Base-by-base conservation (phyloP, 106 monocot species). In the Dendrobium huoshanense region DNA sequence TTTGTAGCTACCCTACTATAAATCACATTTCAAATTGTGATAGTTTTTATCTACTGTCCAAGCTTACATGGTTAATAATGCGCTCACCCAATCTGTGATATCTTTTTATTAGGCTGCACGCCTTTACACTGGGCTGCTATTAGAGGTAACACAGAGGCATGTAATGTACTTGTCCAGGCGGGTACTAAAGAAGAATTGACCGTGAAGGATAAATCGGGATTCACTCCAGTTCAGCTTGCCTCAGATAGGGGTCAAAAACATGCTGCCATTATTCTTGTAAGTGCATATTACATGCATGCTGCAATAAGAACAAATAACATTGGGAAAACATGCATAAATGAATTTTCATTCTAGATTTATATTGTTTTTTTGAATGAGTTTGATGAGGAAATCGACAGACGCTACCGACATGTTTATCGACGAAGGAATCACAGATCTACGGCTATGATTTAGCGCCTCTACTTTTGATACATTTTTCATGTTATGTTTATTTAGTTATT, bases 71-170 rank as follows among this genome's bases (percentile, higher is more conserved):
- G 24, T 42, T 75, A 72, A 74, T 48, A 48, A 65, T 78, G 20
- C 49, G 20, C 49, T 75, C 5, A 41, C 15, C 61, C 48, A 78
- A 41, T 77, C 77, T 72, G 47, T 86, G 25, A 74, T n/a, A 0
- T 20, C 43, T 44, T 70, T 74, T 74, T 79, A 75, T 78, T 82
- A 97, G 97, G 97, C 20, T 94, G 92, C 78, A 97, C 97, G 64
- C 87, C 97, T 61, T 81, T 97, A 75, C 97, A 97, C 70, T 97
- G 97, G 97, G 94, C 90, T 77, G 97, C 94, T 56, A n/a, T 97
- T 78, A 92, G 86, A 79, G 97, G 92, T 20, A 86, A 92, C 83
- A 44, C 82, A 77, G 97, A 97, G 82, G 88, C 74, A 45, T 97
- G 97, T 82, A 94, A 83, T 55, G 78, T 97, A 65, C 94, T 97